Evolutionary conservation across 1,284 basidiomycete genomes (phyloP).

Genomic region (Ceratobasidium sp.): DNA sequence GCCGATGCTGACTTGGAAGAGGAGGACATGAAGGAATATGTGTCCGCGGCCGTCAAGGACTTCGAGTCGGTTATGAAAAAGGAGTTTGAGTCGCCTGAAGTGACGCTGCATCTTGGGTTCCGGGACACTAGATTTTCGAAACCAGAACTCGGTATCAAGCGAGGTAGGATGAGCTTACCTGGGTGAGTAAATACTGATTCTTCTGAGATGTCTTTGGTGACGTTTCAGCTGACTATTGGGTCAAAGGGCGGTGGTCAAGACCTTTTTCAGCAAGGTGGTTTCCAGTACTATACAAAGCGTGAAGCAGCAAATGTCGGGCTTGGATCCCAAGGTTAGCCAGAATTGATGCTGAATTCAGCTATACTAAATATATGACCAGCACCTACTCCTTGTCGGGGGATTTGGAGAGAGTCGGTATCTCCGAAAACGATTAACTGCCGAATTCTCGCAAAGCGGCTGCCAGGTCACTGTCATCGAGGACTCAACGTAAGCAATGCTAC

Average conservation of each 20-base stretch:
- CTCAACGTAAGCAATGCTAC: neutral
- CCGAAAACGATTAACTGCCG: neutral
- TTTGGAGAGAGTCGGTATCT: constrained; percentile 34
- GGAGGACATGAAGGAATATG: neutral
- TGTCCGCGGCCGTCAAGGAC: neutral
- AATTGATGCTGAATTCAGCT: neutral
- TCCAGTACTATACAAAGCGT: neutral
- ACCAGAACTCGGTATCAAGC: neutral
- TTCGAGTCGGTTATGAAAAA: neutral
- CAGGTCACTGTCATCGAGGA: neutral
- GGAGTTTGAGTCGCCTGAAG: neutral
- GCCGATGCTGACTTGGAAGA: neutral
- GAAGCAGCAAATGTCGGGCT: neutral
- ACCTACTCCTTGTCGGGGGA: constrained; percentile 33
- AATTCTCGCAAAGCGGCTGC: neutral
- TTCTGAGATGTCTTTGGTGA: neutral
- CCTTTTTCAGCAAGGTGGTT: constrained; percentile 10
- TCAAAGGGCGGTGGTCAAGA: neutral
- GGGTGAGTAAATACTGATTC: neutral
- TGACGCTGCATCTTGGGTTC: neutral
- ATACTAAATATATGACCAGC: constrained; percentile 3
- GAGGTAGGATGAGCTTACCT: neutral
- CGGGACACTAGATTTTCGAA: neutral
- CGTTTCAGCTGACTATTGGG: neutral
- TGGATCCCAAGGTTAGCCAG: neutral